phyloP scores from a whole-genome alignment of 2,329 filamentous ascomycete species.

The Talaromyces sp. region DNA sequence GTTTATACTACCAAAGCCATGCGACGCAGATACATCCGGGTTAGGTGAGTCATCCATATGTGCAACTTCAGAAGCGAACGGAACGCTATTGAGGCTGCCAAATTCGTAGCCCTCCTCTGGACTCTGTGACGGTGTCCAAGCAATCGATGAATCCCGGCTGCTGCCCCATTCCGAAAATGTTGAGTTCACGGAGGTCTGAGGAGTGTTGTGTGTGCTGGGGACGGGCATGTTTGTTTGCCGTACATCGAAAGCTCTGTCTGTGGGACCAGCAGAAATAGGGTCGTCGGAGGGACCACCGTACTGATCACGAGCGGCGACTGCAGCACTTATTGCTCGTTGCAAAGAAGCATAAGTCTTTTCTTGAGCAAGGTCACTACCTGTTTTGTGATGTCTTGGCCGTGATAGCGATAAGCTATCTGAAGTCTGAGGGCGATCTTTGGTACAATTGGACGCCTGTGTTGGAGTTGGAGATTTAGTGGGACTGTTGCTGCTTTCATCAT shows the following conservation, averaged over 20 bases:
- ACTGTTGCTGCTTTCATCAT: slow-evolving; percentile 9
- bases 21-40: slow-evolving; percentile 15
- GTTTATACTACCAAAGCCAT: slow-evolving; percentile 12
- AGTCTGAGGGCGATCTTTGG: slow-evolving; percentile 11
- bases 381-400: slow-evolving; percentile 33
- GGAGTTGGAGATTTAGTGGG: slow-evolving; percentile 22
- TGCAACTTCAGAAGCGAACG: slow-evolving; percentile 23
- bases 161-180: slow-evolving; percentile 29
- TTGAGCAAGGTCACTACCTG: slow-evolving; percentile 36
- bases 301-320: slow-evolving; percentile 37
- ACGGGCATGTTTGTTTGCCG: slow-evolving; percentile 28
- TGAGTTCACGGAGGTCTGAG: slow-evolving; percentile 22
- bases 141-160: slow-evolving; percentile 25
- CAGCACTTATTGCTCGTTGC: slow-evolving; percentile 42
- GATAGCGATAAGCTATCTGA: slow-evolving; percentile 19
- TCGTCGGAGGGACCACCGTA: slow-evolving; percentile 24
- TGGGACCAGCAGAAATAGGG: slow-evolving; percentile 22
- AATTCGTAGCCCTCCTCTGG: slow-evolving; percentile 26
- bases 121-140: slow-evolving; percentile 29
- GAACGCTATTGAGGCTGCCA: slow-evolving; percentile 21
- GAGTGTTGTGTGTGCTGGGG: slow-evolving; percentile 18
- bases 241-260: slow-evolving; percentile 28
- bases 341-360: slow-evolving; percentile 45
- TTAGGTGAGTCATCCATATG: slow-evolving; percentile 21
- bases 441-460: slow-evolving; percentile 22